Conservation (phyloP, 306 rosid genomes). For the Gillenia trifoliata region DNA sequence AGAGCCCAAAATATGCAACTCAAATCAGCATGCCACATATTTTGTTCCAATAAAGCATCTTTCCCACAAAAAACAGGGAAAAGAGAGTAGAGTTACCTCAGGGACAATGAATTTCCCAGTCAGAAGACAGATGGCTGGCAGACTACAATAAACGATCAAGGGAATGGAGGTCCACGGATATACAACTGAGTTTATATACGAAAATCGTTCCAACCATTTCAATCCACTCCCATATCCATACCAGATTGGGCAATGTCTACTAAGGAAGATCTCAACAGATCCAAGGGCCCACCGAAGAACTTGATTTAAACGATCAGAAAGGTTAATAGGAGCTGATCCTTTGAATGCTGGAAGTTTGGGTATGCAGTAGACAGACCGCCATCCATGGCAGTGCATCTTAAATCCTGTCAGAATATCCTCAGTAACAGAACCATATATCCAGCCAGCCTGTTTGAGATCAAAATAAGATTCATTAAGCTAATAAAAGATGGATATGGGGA, state of each 20-base stretch:
- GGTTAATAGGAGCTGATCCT: conserved; percentile 96
- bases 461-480: conserved; percentile 10
- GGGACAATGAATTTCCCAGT: conserved; percentile 93
- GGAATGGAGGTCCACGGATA: conserved; percentile 95
- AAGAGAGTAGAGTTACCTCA: conserved; percentile 55
- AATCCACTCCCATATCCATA: conserved; percentile 93
- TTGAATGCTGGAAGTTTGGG: conserved; percentile 89
- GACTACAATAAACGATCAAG: conserved; percentile 78
- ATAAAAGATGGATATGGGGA: conserved; percentile 2
- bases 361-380: conserved; percentile 96
- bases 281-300: conserved; percentile 99
- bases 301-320: conserved; percentile 92
- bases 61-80: conserved; percentile 1
- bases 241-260: conserved; percentile 93
- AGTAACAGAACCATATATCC: conserved; percentile 98
- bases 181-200: conserved; percentile 83
- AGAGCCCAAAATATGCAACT: neutral
- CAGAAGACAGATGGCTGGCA: conserved; percentile 91
- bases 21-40: neutral
- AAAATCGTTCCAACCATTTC: conserved; percentile 77
- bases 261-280: conserved; percentile 91
- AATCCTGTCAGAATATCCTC: conserved; percentile 99
- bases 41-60: neutral
- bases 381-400: conserved; percentile 99
- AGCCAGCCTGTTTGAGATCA: conserved; percentile 66